Evolutionary conservation across 2,329 filamentous ascomycete genomes (phyloP), one percentile per base, ranked within the genome.

Genomic region (Fusarium buharicum): DNA sequence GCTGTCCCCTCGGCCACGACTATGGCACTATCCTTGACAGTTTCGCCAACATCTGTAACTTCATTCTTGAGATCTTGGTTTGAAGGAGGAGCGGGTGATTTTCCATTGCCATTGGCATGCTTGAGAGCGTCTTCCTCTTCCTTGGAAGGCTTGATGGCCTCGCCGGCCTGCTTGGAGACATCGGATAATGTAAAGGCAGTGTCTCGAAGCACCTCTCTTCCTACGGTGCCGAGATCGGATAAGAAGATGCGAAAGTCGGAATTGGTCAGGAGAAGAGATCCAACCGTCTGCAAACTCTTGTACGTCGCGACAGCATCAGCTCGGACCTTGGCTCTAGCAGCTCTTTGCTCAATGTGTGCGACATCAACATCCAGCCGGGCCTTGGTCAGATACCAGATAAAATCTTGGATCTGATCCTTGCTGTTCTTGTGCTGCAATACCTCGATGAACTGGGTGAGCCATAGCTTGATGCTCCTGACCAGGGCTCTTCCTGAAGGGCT

Each of bases 231-330:
- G 36, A 97, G 77, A 70, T 98, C 94, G 11, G 89, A 86, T 39
- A 97, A 79, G 69, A 98, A 93, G 7, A 93, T 82, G 34, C 93
- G 88, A 74, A 98, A 97, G 70, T 97, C 93, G 0, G 90, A 88
- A 73, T 98, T 98, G 13, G 91, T 92, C 38, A 98, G 80, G 1
- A 97, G 84, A n/a, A 98, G 80, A 4, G 89, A 90, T 27, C 90
- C 89, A 0, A 98, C 86, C 0, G 93, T 97, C 55, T 88, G 89
- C 43, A 97, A 78, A 73, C 93, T 97, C 71, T 90, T 83, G 70
- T 93, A 93, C 14, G 91, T 71, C 1, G 76, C 76, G 6, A 71
- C 67, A 8, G 63, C 69, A 46, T 77, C 72, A n/a, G 74, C 74
- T 56, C 69, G 73, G 30, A 71, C 71, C 49, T 71, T 76, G 57